Percentiles rank a stretch among this genome's conserved stretches.
Evolutionary conservation across 805 yeast genomes (phyloP).

Genomic region (baker's yeast (Saccharomyces cerevisiae)): DNA sequence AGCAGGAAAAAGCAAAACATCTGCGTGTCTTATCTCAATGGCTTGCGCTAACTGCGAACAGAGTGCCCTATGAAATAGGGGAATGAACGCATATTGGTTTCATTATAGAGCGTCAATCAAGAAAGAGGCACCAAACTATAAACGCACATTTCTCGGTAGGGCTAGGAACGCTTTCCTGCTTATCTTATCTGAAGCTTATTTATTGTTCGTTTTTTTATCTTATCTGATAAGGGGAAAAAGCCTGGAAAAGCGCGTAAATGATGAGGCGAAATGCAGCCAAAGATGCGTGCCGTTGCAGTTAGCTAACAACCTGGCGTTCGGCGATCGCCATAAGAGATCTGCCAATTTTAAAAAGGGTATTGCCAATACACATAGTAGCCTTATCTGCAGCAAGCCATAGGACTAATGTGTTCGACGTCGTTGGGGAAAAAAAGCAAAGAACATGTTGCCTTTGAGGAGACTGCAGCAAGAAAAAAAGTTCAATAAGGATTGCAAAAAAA

Average conservation of each 20-base stretch:
- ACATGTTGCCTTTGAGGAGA: neutral
- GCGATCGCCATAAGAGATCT: neutral
- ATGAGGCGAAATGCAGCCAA: neutral
- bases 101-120: neutral
- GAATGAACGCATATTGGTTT: neutral
- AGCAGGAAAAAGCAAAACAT: neutral
- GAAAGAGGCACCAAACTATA: neutral
- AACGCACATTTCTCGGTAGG: neutral
- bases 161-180: neutral
- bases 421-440: neutral
- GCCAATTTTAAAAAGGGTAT: neutral
- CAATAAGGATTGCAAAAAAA: constrained; percentile 17
- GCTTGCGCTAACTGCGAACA: neutral
- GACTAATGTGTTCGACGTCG: neutral
- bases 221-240: neutral
- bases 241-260: neutral
- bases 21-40: neutral
- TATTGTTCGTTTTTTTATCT: neutral
- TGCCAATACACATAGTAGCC: neutral
- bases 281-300: neutral
- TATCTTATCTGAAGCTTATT: neutral
- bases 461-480: neutral
- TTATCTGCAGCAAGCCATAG: neutral
- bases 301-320: neutral
- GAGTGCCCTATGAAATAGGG: neutral